phyloP scores from a whole-genome alignment of 1,284 basidiomycete genomes.

The Cryptococcus sp. region DNA sequence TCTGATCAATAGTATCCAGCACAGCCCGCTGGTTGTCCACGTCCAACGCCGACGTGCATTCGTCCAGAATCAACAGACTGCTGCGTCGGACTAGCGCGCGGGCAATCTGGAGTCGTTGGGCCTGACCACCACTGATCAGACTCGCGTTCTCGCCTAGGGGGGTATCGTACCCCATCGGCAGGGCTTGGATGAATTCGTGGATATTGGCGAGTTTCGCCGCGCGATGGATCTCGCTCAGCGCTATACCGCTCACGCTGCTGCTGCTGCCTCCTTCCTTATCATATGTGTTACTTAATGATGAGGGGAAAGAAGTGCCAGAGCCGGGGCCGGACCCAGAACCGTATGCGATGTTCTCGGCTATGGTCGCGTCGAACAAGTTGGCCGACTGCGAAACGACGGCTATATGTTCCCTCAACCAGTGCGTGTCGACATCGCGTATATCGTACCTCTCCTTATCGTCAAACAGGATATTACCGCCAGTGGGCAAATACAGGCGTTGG shows the following conservation, averaged over 20 bases:
- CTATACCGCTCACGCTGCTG: slow-evolving; percentile 37
- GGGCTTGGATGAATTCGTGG: slow-evolving; percentile 78
- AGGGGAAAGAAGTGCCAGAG: no score
- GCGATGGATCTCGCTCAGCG: slow-evolving; percentile 62
- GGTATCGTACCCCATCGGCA: slow-evolving; percentile 84
- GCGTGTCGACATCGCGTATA: slow-evolving; percentile 64
- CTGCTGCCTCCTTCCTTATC: no score
- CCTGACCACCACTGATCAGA: slow-evolving; percentile 90
- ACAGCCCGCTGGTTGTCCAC: slow-evolving; percentile 75
- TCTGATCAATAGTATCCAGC: slow-evolving; percentile 70
- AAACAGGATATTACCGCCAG: slow-evolving; percentile 62
- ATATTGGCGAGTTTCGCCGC: slow-evolving; percentile 77
- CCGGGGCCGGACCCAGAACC: slow-evolving; percentile 53
- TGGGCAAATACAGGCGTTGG: slow-evolving; percentile 82
- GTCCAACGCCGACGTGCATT: slow-evolving; percentile 91
- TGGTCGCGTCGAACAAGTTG: slow-evolving; percentile 79
- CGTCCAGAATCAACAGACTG: slow-evolving; percentile 84
- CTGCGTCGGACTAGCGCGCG: slow-evolving; percentile 75
- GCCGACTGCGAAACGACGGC: slow-evolving; percentile 83
- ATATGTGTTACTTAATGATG: no score
- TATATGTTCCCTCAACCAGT: slow-evolving; percentile 76
- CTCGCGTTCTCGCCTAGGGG: slow-evolving; percentile 82
- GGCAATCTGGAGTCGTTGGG: slow-evolving; percentile 88
- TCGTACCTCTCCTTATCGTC: slow-evolving; percentile 50
- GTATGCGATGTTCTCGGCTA: slow-evolving; percentile 85